Percentiles rank a stretch among this genome's conserved stretches.
phyloP scores from a whole-genome alignment of 768 basidiomycete genomes.

The Favolaschia claudopus region DNA sequence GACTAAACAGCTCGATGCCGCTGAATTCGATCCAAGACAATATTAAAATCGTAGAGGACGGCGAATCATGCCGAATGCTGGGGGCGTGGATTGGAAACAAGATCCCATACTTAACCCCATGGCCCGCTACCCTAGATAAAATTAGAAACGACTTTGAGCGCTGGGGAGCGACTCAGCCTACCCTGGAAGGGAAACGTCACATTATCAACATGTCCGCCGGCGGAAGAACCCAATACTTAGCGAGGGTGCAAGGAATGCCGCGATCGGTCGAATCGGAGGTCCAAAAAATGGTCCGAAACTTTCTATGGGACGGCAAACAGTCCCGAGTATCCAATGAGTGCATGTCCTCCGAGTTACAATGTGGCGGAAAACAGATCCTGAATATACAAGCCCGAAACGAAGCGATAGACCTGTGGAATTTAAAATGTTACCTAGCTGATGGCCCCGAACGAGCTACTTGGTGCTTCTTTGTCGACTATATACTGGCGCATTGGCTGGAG shows the following conservation, averaged over 20 bases:
- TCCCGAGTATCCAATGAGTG: neutral
- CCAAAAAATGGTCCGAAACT: neutral
- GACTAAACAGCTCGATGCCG: neutral
- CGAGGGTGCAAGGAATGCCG: constrained; percentile 35
- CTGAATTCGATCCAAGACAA: neutral
- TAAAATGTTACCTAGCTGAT: neutral
- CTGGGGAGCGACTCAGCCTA: constrained; percentile 5
- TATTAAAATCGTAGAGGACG: neutral
- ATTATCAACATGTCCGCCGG: constrained; percentile 27
- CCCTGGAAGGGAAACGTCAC: constrained; percentile 17
- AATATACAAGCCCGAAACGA: neutral
- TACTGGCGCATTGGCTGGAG: neutral
- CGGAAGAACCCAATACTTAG: constrained; percentile 32
- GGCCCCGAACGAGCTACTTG: neutral
- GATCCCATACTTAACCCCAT: neutral
- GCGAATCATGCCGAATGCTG: constrained; percentile 1
- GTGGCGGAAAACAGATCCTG: neutral
- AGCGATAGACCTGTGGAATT: neutral
- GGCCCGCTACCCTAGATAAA: constrained; percentile 21
- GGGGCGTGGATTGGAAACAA: constrained; percentile 1
- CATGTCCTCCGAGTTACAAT: neutral
- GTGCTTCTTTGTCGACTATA: neutral
- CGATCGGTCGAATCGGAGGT: neutral
- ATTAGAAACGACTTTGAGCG: neutral
- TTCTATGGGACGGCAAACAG: constrained; percentile 4